phyloP scores from a whole-genome alignment of 495 filamentous ascomycete species.

The Echria macrotheca region DNA sequence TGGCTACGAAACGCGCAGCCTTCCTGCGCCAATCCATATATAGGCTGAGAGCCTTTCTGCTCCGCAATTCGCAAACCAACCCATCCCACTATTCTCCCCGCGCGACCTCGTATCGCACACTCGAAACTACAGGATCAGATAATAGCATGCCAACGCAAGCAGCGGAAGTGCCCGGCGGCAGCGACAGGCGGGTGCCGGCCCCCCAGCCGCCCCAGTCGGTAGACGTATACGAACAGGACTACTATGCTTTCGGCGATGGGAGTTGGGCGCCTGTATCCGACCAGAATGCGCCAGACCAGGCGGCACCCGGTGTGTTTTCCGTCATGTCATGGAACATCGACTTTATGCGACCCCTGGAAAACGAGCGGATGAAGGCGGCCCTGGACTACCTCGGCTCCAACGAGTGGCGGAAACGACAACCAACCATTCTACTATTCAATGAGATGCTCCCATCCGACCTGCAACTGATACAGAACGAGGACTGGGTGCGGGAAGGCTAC shows the following conservation, averaged over 20 bases:
- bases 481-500: conserved; percentile 25
- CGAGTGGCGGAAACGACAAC: conserved; percentile 5
- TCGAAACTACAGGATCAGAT: no score
- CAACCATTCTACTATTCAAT: conserved; percentile 46
- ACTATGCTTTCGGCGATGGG: not conserved
- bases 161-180: no score
- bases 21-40: no score
- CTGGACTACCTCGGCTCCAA: conserved; percentile 35
- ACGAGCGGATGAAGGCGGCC: conserved; percentile 40
- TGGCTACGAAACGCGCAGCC: no score
- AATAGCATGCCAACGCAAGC: no score
- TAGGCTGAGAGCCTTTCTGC: no score
- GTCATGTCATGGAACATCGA: conserved; percentile 49
- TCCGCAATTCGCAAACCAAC: no score
- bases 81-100: no score
- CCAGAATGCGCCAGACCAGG: not conserved
- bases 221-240: no score
- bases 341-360: conserved; percentile 32
- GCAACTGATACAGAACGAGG: conserved; percentile 29
- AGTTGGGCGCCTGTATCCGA: not conserved
- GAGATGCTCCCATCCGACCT: conserved; percentile 45
- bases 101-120: no score
- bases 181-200: no score
- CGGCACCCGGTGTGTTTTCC: conserved; percentile 6
- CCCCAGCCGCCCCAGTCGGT: no score